These are phyloP conservation scores for Myrica gale DNA, from an alignment of 306 rosid species.

Conservation along the genomic window DNA sequence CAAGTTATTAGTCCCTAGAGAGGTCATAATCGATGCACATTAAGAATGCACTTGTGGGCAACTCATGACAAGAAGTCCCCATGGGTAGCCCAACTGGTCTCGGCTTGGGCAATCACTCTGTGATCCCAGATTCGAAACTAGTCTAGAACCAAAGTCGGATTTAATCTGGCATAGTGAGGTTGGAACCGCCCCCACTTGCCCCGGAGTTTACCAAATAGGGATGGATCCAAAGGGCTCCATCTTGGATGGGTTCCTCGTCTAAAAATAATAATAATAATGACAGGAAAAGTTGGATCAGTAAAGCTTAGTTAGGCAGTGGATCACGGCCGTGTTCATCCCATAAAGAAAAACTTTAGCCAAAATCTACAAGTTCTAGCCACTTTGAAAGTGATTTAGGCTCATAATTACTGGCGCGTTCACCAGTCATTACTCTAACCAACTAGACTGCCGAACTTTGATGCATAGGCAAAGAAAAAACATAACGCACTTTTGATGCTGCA, in stretches of 20 bases:
- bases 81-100: too few species aligned
- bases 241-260: too few species aligned
- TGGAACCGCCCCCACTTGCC: too few species aligned
- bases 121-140: too few species aligned
- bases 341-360: constrained; percentile 15
- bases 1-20: not conserved
- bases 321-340: not conserved
- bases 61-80: too few species aligned
- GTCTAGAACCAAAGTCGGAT: too few species aligned
- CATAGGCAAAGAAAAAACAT: constrained; percentile 19
- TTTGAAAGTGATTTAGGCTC: constrained; percentile 19
- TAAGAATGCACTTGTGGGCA: too few species aligned
- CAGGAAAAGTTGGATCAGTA: not conserved
- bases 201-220: too few species aligned
- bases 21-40: not conserved
- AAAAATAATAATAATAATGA: not conserved
- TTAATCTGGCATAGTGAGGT: too few species aligned
- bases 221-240: too few species aligned
- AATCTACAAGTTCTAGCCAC: constrained; percentile 31
- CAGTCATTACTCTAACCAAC: not conserved
- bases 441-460: constrained; percentile 21
- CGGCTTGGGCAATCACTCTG: too few species aligned
- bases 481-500: constrained; percentile 26
- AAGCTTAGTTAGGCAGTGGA: not conserved
- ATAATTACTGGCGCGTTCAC: not conserved